phyloP scores from a whole-genome alignment of 441 rosid species.

The Rhodomyrtus psidioides region DNA sequence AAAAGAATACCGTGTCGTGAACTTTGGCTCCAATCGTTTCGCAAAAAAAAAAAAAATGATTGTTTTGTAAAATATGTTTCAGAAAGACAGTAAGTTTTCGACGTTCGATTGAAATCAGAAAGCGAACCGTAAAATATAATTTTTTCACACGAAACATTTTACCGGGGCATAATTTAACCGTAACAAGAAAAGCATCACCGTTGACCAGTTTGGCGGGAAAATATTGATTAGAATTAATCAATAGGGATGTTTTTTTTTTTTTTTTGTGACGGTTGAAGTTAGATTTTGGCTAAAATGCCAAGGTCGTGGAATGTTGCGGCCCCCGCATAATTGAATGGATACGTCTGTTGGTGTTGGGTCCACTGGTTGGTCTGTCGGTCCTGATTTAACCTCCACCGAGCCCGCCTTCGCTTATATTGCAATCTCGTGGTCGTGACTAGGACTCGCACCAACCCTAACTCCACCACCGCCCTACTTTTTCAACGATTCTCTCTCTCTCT shows the following conservation, averaged over 20 bases:
- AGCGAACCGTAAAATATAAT: too few species aligned
- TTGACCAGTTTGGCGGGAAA: neutral
- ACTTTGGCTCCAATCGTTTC: too few species aligned
- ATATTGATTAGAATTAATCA: too few species aligned
- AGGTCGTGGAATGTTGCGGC: neutral
- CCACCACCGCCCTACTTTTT: neutral
- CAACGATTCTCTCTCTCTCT: neutral
- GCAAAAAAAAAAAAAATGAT: too few species aligned
- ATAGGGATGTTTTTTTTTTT: too few species aligned
- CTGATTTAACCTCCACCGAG: neutral
- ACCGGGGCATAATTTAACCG: too few species aligned
- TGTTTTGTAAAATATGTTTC: neutral
- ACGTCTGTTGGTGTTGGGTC: too few species aligned
- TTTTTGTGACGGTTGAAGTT: neutral
- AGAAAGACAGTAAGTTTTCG: too few species aligned
- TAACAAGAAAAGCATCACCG: too few species aligned
- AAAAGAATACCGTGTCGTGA: rapidly evolving
- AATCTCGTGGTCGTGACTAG: neutral
- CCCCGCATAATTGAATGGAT: neutral
- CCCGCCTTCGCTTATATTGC: neutral
- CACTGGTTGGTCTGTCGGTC: neutral
- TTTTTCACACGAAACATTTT: too few species aligned
- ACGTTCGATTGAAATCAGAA: too few species aligned
- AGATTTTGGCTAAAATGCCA: neutral
- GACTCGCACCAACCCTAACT: neutral